Evolutionary conservation across 2,329 filamentous ascomycete species (phyloP), one percentile per base, ranked within the genome.

Genomic region (Fusarium cyanostomum): DNA sequence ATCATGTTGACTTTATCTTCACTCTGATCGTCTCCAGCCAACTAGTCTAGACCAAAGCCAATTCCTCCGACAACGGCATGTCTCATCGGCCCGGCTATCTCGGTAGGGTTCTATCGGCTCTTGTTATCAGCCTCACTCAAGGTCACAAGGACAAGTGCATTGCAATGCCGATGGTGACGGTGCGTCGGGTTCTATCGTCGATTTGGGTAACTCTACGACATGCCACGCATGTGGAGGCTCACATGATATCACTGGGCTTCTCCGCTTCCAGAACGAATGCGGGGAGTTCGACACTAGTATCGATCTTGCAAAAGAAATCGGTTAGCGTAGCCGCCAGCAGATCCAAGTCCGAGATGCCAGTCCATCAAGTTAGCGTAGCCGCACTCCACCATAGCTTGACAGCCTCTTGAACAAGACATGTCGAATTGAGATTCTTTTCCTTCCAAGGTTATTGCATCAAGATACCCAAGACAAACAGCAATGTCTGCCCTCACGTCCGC

Each of bases 301-400:
- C 28, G 45, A 50, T 50, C 46, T 41, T 13, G 35, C 26, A 37
- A 16, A 18, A 21, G 7, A 24, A 49, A 9, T 15, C 16, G 46
- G 46, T 50, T 50, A 50, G 46, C 46, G 46, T 50, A 50, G 24
- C 46, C 46, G 46, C 46, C 21, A 35, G 43, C 21, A 46, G 16
- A 13, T 35, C 31, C 31, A 24, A 49, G 26, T 9, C 35, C 35
- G 35, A 30, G 16, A 50, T 39, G 35, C 34, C 44, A 33, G 4
- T 46, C 28, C 33, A 48, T 48, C 3, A 11, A 39, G 46, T 41
- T 50, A 50, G 46, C 46, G 46, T 41, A 50, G 27, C 46, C 46
- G 46, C 46, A 38, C 26, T 46, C 43, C 45, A 50, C 34, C 15
- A 30, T 4, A 24, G 26, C 46, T 35, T 16, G 8, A 31, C 9